Conservation (phyloP, 495 filamentous ascomycete species). For the Penicillium egyptiacum region DNA sequence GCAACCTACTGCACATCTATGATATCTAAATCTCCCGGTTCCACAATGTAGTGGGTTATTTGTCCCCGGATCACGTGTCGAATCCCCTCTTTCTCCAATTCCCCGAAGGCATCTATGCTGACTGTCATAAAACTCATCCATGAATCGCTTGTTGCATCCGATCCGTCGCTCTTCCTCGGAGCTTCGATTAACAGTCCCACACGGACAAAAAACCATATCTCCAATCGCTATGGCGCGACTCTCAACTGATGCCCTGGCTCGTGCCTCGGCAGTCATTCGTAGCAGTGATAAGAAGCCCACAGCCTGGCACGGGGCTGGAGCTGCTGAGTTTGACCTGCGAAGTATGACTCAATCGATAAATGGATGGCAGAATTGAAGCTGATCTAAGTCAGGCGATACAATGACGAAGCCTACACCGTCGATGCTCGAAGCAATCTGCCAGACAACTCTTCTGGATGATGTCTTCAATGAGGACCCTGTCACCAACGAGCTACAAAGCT, state of each 20-base stretch:
- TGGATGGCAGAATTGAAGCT: conserved; percentile 18
- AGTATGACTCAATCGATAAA: conserved; percentile 27
- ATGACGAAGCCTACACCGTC: conserved; percentile 79
- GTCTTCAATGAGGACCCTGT: conserved; percentile 82
- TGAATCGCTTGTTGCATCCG: conserved; percentile 22
- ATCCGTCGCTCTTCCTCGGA: conserved; percentile 19
- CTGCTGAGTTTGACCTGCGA: conserved; percentile 63
- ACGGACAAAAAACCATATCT: background rate
- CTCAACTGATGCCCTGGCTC: conserved; percentile 22
- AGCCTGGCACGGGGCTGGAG: conserved; percentile 59
- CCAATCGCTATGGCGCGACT: conserved; percentile 26
- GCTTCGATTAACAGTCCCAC: background rate
- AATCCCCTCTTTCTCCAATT: conserved; percentile 10
- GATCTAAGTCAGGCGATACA: conserved; percentile 55
- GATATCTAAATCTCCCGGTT: background rate
- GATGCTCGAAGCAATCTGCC: conserved; percentile 69
- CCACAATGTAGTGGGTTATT: background rate
- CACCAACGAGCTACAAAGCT: conserved; percentile 68
- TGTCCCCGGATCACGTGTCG: conserved; percentile 21
- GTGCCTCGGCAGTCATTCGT: conserved; percentile 7
- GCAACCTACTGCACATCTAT: background rate
- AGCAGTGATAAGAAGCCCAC: conserved; percentile 29
- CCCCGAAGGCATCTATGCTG: background rate
- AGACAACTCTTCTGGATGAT: conserved; percentile 70
- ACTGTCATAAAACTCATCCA: conserved; percentile 8